Evolutionary conservation across 176 grass and related monocot genomes (phyloP), one percentile per base, ranked within the genome.

Genomic region (Puccinellia tenuiflora): DNA sequence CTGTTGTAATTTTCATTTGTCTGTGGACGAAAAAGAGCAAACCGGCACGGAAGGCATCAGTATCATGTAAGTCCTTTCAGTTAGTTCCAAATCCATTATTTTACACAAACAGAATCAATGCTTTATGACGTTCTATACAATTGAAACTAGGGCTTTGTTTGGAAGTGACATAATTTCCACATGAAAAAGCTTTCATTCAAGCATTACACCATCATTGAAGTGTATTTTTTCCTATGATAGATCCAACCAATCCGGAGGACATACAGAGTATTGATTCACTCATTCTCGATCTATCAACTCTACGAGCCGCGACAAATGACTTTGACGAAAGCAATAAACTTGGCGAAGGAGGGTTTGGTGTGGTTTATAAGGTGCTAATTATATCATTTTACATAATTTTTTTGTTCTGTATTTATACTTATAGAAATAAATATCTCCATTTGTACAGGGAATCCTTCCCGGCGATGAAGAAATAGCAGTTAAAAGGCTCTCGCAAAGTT

Each of bases 341-440:
- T 4, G 90, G 90, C 13, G 86, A 92, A 92, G 90, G 90, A 70
- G 90, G 90, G 6, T 92, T 92, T 28, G 90, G 86, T 55, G 66
- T 48, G 2, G 88, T 90, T 65, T 90, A 90, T 48, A 90, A 90
- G 88, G 88, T 90, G 21, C 1, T 1, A 65, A 63, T 24, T 18
- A 48, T 66, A 55, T 56, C 53, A 34, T 83, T 83, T 73, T 30
- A 10, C 6, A 40, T 48, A 40, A 61, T 0, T 1, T 35, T 64
- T 46, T 31, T 64, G 22, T 18, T 72, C 1, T 68, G 33, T 39
- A 30, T 18, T 79, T 54, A 10, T 0, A 82, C 1, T 62, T 76
- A 0, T 42, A 57, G 17, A 10, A 31, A 7, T 50, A 48, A 57
- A 24, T 47, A 69, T 84, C 6, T 77, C 10, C 21, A 68, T 79